Percentiles rank a stretch among this genome's conserved stretches.
Evolutionary conservation across 768 basidiomycete species (phyloP).

Genomic region (Xerocomus spinulosus): DNA sequence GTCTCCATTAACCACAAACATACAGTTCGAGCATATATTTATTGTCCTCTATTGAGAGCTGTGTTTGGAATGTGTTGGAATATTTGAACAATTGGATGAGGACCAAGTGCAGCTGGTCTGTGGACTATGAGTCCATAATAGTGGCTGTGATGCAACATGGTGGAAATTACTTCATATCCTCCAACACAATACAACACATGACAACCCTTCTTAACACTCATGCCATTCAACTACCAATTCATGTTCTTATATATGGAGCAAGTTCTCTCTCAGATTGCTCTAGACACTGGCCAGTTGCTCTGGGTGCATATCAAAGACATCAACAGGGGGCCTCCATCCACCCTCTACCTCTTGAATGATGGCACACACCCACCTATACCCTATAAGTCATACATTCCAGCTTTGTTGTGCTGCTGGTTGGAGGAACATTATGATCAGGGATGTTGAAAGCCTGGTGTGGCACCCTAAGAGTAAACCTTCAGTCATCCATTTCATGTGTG

Average conservation of each 20-base stretch:
- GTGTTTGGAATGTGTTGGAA: too few relatives aligned
- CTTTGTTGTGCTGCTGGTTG: background rate
- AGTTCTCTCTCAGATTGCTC: background rate
- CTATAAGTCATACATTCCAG: background rate
- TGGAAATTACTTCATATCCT: too few relatives aligned
- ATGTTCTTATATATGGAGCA: background rate
- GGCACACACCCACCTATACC: background rate
- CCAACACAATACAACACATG: too few relatives aligned
- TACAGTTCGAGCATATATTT: too few relatives aligned
- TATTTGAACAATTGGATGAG: too few relatives aligned
- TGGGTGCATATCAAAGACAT: background rate
- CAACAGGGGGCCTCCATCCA: background rate
- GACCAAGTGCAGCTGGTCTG: too few relatives aligned
- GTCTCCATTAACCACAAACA: too few relatives aligned
- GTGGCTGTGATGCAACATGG: too few relatives aligned
- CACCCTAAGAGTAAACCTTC: background rate
- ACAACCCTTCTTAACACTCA: background rate
- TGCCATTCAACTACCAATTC: background rate
- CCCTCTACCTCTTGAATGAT: background rate
- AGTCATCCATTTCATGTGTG: background rate
- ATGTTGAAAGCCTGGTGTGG: background rate
- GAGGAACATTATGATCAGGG: background rate
- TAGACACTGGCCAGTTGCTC: background rate
- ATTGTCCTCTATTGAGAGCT: too few relatives aligned
- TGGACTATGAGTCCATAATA: too few relatives aligned